phyloP scores from a whole-genome alignment of 495 filamentous ascomycete species.

The Penicillium manginii region DNA sequence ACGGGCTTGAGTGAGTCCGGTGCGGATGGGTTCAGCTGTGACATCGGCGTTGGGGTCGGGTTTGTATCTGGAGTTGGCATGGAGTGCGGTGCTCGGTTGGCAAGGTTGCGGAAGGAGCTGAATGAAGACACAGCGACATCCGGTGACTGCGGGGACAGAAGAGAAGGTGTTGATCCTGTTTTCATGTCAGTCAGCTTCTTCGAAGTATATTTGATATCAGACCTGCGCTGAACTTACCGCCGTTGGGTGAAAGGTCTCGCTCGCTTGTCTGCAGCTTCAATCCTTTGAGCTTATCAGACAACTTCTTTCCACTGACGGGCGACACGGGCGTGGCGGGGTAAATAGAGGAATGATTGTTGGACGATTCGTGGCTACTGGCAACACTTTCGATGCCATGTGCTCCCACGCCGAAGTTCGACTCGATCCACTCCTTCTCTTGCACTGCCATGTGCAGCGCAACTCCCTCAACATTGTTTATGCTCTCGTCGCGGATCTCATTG shows the following conservation, averaged over 20 bases:
- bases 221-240: constrained; percentile 39
- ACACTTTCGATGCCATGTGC: constrained; percentile 24
- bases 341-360: constrained; percentile 4
- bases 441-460: constrained; percentile 80
- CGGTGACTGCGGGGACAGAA: constrained; percentile 62
- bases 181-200: neutral
- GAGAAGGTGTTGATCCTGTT: constrained; percentile 30
- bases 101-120: constrained; percentile 54
- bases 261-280: constrained; percentile 74
- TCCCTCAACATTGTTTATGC: constrained; percentile 69
- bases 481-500: constrained; percentile 69
- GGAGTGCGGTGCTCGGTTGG: constrained; percentile 20
- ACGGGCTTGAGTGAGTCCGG: constrained; percentile 33
- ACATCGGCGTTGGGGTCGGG: constrained; percentile 26
- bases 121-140: constrained; percentile 71
- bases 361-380: constrained; percentile 20
- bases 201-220: neutral
- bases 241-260: constrained; percentile 54
- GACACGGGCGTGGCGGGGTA: constrained; percentile 59
- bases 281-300: constrained; percentile 76
- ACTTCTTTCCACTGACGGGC: constrained; percentile 60
- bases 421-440: constrained; percentile 81
- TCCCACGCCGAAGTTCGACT: constrained; percentile 71
- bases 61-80: constrained; percentile 36
- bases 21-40: constrained; percentile 7